Evolutionary conservation across 345 rosid genomes (phyloP), one percentile per base, ranked within the genome.

Genomic region (Euphorbia peplus): DNA sequence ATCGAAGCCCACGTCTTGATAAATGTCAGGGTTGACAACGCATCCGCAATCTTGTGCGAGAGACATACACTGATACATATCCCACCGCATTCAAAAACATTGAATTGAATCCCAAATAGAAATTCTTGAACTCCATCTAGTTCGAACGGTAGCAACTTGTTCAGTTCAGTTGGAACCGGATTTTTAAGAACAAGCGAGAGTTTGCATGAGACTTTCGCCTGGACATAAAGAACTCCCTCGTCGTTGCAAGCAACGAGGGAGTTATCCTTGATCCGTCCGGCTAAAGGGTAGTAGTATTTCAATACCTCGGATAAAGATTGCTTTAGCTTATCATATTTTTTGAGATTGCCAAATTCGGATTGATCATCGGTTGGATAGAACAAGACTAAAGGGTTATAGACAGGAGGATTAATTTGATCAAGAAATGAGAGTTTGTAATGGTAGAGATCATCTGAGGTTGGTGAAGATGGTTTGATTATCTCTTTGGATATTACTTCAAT

Each of bases 1-100:
- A 67, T 47, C 8, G 77, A 65, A 13, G 76, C 71, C 83, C 80
- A 82, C 10, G 19, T 19, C 60, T 81, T 81, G 63, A 78, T 14
- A 74, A 81, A 87, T 3, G 54, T 72, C 30, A 76, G 55, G 22
- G 62, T 24, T 21, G 88, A 76, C 0, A 78, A 65, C 4, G 80
- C 87, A 22, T 87, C 91, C 2, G 77, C 78, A 11, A 80, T 56
- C 67, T 63, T 75, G 75, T 87, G 92, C 14, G 88, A 82, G 0
- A 76, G 19, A 35, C 71, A 56, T 1, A 80, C 25, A 8, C 72
- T 35, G 4, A 85, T 25, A 13, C 81, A 84, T 3, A 81, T 42
- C n/a, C 87, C 92, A 9, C 88, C 83, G 2, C 83, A 78, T 10
- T 77, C 70, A 14, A 83, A 73, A 67, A 72, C 24, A 41, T 76